phyloP scores from a whole-genome alignment of 257 asterid genomes.

The Primulina eburnea region DNA sequence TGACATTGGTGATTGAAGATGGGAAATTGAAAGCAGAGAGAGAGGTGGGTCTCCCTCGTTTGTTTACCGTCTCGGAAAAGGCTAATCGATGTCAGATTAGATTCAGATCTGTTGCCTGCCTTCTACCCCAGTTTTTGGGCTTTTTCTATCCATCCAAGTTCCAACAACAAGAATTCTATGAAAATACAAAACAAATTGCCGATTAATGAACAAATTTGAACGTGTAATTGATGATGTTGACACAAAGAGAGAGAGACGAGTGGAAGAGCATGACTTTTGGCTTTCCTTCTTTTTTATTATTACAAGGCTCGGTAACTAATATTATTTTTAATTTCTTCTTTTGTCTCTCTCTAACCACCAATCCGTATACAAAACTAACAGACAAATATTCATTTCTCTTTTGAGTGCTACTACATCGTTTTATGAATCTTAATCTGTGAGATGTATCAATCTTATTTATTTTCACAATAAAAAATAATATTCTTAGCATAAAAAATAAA shows the following conservation, averaged over 20 bases:
- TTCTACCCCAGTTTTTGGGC: neutral
- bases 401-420: too few species aligned
- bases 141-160: neutral
- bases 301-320: neutral
- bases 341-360: too few species aligned
- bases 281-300: slow-evolving; percentile 14
- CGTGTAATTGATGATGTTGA: slow-evolving; percentile 25
- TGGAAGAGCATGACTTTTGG: slow-evolving; percentile 47
- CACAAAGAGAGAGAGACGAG: slow-evolving; percentile 26
- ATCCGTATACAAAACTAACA: too few species aligned
- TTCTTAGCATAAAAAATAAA: too few species aligned
- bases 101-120: slow-evolving; percentile 37
- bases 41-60: slow-evolving; percentile 20
- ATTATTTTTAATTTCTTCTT: neutral
- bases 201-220: slow-evolving; percentile 15
- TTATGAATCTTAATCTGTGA: too few species aligned
- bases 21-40: slow-evolving; percentile 21
- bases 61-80: slow-evolving; percentile 40
- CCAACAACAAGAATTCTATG: neutral
- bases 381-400: too few species aligned
- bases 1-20: slow-evolving; percentile 9
- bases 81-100: slow-evolving; percentile 33
- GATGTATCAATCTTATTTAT: too few species aligned
- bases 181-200: slow-evolving; percentile 17
- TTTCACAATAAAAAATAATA: too few species aligned